Percentiles rank a stretch among this genome's conserved stretches.
phyloP scores from a whole-genome alignment of 1,139 yeast species.

The Blastobotrys malaysiensis region DNA sequence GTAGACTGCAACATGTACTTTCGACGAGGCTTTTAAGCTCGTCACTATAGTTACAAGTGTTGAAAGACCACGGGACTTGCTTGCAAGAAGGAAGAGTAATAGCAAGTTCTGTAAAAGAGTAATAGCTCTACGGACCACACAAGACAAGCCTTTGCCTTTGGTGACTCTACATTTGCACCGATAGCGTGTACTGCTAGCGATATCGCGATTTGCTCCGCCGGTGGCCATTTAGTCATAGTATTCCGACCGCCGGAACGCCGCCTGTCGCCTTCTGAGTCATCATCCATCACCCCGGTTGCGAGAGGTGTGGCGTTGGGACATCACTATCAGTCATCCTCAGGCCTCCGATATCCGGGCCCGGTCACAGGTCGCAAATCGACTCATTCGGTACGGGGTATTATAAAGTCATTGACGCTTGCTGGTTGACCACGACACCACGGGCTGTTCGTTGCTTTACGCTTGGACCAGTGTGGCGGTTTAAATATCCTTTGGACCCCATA shows the following conservation, averaged over 20 bases:
- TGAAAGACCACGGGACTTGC: not conserved
- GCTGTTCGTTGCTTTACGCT: not conserved
- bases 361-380: not conserved
- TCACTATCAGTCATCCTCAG: not conserved
- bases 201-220: not conserved
- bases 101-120: too few relatives aligned
- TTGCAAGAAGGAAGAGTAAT: not conserved
- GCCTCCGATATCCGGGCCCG: not conserved
- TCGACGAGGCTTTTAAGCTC: not conserved
- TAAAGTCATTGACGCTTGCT: not conserved
- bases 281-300: not conserved
- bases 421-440: not conserved
- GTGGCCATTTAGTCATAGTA: not conserved
- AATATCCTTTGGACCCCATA: not conserved
- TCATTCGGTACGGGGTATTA: not conserved
- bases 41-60: not conserved
- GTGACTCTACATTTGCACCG: not conserved
- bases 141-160: too few relatives aligned
- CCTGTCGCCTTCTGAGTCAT: not conserved
- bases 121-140: too few relatives aligned
- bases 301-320: not conserved
- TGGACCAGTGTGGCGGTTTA: not conserved
- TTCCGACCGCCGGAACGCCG: not conserved
- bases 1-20: not conserved
- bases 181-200: too few relatives aligned